These are phyloP conservation scores for Danielozyma ontarioensis DNA, from an alignment of 805 yeast genomes.

Conservation along the genomic window DNA sequence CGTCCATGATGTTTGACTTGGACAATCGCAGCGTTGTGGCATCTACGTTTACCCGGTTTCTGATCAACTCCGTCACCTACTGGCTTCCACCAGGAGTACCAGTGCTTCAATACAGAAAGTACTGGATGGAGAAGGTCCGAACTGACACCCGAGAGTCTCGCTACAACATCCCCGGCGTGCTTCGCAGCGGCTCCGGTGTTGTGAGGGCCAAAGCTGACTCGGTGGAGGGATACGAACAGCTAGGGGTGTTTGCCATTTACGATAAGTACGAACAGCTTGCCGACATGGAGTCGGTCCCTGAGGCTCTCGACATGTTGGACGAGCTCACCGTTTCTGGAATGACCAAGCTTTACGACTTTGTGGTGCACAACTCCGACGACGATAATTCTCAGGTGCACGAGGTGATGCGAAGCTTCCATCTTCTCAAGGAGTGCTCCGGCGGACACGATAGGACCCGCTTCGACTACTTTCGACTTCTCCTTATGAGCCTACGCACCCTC, in stretches of 20 bases:
- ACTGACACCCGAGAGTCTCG: not conserved
- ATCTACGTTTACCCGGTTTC: not conserved
- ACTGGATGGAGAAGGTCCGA: slow-evolving; percentile 12
- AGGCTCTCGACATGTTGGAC: too few species aligned
- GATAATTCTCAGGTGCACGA: not conserved
- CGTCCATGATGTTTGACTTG: too few species aligned
- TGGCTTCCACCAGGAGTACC: slow-evolving; percentile 7
- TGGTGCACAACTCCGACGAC: not conserved
- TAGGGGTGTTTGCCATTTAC: slow-evolving; percentile 1
- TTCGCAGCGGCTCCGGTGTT: slow-evolving; percentile 1
- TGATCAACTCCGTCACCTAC: slow-evolving; percentile 1
- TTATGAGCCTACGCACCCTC: not conserved
- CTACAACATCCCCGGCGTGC: slow-evolving; percentile 1
- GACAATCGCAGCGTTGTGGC: not conserved
- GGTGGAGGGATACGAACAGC: not conserved
- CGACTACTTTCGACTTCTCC: not conserved
- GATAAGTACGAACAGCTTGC: slow-evolving; percentile 1
- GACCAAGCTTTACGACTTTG: not conserved
- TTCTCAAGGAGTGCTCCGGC: not conserved
- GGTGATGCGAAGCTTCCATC: not conserved
- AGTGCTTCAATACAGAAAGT: slow-evolving; percentile 15
- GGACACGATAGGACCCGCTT: not conserved
- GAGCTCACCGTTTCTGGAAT: not conserved
- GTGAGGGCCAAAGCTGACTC: not conserved
- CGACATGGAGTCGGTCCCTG: not conserved